Base-by-base conservation (phyloP, 306 rosid species). In the Vigna radiata region DNA sequence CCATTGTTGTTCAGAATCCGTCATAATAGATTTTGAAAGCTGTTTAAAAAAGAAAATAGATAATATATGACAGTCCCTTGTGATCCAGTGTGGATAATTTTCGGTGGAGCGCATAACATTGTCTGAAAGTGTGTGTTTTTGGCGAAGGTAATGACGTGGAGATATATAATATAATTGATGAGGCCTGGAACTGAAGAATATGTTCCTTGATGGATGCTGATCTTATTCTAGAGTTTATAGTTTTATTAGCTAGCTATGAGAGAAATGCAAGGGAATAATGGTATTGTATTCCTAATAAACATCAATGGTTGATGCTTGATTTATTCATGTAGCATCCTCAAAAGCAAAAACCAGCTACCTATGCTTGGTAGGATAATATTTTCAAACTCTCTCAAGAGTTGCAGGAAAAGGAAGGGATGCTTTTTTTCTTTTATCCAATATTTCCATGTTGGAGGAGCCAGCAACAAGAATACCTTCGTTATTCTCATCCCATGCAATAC, bases 1-100 rank as follows among this genome's bases (percentile, higher is more conserved):
- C 91, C 67, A 75, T 89, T 81, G 92, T 93, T 61, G 74, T 86
- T 72, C 85, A 72, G 18, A 75, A 82, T 43, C 43, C 75, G 41
- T 60, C n/a, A 11, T 62, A 73, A 11, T 62, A 73, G 79, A 31
- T 69, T 68, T 69, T 39, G 11, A 66, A 36, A 36, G 11, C 13
- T 5, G 78, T 56, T 5, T 16, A 12, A 2, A 8, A 16, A 65
- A 29, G 18, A 17, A 25, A 11, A 33, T 41, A 56, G 23, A 55
- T 53, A 54, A 23, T 53, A 77, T 69, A 66, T 39, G 47, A 31
- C 53, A 47, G 59, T 48, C 47, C 17, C 29, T 18, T 72, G 6
- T 58, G 12, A 14, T 18, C 72, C 49, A 17, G 61, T 31, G 74
- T 47, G 70, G 16, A 79, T 79, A 55, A 37, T 79, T 17, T 18